Evolutionary conservation across 2,329 filamentous ascomycete species (phyloP), one percentile per base, ranked within the genome.

Genomic region (Lachnellula suecica): DNA sequence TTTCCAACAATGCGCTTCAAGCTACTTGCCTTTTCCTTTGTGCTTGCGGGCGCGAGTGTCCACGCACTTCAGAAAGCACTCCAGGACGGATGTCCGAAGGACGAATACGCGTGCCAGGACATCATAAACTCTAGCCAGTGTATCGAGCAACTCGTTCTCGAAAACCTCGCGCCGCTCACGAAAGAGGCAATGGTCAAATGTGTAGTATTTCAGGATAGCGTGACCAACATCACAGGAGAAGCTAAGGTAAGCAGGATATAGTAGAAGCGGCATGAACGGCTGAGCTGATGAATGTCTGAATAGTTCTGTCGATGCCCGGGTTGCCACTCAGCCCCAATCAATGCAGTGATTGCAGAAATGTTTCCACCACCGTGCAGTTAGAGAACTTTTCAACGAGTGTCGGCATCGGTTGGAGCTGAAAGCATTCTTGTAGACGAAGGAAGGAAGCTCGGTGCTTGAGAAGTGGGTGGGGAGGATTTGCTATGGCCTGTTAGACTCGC

Each of bases 51-150:
- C 42, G 45, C 49, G 10, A 20, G 44, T 9, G 44, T 41, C 6
- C 37, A 49, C n/a, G n/a, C n/a, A n/a, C n/a, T n/a, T n/a, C n/a
- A 19, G 17, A 37, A 6, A 37, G n/a, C 48, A 10, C 20, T 23
- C 34, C 27, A 23, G 17, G 46, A 53, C 25, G n/a, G 17, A 29
- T 53, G 51, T 27, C 42, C 51, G 2, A 53, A 49, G 29, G 29
- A n/a, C 19, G 42, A 53, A 11, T 46, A 49, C 40, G 51, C 51
- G 19, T 53, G 51, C 27, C 38, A 49, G 19, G 51, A 53, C 29
- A 37, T 53, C 3, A 53, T 53, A 49, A 53, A 53, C 29, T 53
- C 51, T 22, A 53, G 51, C 15, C 43, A 45, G 22, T 53, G 51
- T 35, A 44, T 50, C 15, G 40, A 40, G 29, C 41, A 50, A 31